These are phyloP conservation scores for Aspergillus jensenii DNA, from an alignment of 2,329 filamentous ascomycete species.

Conservation along the genomic window DNA sequence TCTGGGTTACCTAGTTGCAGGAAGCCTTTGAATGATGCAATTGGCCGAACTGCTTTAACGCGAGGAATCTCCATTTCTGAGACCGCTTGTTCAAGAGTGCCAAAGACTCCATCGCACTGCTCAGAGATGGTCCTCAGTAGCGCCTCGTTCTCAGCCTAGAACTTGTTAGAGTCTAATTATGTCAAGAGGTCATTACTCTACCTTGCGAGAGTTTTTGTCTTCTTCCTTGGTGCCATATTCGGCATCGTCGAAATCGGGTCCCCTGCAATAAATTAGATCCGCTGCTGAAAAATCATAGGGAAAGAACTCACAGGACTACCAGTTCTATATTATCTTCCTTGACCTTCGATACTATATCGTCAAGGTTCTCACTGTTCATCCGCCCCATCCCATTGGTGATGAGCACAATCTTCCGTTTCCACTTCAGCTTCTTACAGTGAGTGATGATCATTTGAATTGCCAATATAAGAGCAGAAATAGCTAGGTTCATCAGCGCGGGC, in stretches of 20 bases:
- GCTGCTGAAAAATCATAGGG: background rate
- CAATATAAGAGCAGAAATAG: conserved; percentile 80
- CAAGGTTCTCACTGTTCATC: conserved; percentile 71
- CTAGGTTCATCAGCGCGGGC: conserved; percentile 29
- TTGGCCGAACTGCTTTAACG: conserved; percentile 72
- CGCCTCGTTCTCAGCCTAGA: conserved; percentile 68
- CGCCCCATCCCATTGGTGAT: conserved; percentile 76
- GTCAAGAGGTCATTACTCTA: conserved; percentile 27
- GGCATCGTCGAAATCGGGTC: conserved; percentile 88
- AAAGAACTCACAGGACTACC: conserved; percentile 66
- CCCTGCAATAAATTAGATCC: conserved; percentile 52
- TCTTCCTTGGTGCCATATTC: conserved; percentile 93
- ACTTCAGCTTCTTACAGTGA: conserved; percentile 80
- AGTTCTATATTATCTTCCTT: conserved; percentile 76
- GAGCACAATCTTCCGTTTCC: conserved; percentile 75
- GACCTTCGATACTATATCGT: conserved; percentile 70
- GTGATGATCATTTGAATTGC: conserved; percentile 82
- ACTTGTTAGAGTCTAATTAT: conserved; percentile 3
- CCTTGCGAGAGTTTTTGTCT: conserved; percentile 72
- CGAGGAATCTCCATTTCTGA: conserved; percentile 74
- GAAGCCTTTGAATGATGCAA: conserved; percentile 74
- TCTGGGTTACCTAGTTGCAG: conserved; percentile 76
- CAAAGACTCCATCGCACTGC: conserved; percentile 70
- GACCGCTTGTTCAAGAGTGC: conserved; percentile 84
- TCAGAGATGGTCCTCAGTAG: conserved; percentile 65